Base-by-base conservation (phyloP, 352 stramenopile species). In the Phytophthora hybrid region DNA sequence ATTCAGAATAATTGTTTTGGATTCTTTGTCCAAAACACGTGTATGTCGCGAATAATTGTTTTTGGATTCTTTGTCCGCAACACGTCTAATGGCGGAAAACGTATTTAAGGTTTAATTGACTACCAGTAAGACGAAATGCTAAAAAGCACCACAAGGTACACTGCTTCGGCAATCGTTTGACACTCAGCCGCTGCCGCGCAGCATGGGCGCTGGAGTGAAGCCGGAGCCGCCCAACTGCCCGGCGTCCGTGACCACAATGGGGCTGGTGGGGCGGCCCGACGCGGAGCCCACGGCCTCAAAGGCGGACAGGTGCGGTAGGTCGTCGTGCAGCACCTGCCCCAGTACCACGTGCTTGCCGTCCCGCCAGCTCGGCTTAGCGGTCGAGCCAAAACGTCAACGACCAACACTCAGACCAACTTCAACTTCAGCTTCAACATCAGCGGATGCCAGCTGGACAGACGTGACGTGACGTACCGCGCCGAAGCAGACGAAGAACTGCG, bases 301-400 rank as follows among this genome's bases (percentile, higher is more conserved):
- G 19, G 64, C 77, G 16, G 63, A 31, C 53, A 93, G 67, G 46
- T 90, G 82, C 41, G 63, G 58, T 55, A 95, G 83, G 34, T 93
- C 88, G 26, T 93, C 86, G 2, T 32, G 70, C 49, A 95, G 82
- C n/a, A 99, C 97, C 67, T 98, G 93, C 11, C 98, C 98, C 74
- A 99, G 99, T 18, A 99, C 97, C 41, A 99, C 97, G 88, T 99
- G 98, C 83, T 99, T 99, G 46, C 95, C 95, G 82, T 99, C 96
- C 58, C 99, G 91, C 85, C 88, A 95, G 66, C 85, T 92, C 3
- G 72, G 74, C 85, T 92, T 16, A 1, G 23, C 3, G 23, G 23
- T 26, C 23, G 23, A 44, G 11, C 14, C 37, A 44, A 44, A 44
- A 44, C 37, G 37, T 29, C 47, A 56, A 8, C 34, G 67, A 82